Evolutionary conservation across 2,329 filamentous ascomycete species (phyloP).

Genomic region (Chaetomiaceae sp.): DNA sequence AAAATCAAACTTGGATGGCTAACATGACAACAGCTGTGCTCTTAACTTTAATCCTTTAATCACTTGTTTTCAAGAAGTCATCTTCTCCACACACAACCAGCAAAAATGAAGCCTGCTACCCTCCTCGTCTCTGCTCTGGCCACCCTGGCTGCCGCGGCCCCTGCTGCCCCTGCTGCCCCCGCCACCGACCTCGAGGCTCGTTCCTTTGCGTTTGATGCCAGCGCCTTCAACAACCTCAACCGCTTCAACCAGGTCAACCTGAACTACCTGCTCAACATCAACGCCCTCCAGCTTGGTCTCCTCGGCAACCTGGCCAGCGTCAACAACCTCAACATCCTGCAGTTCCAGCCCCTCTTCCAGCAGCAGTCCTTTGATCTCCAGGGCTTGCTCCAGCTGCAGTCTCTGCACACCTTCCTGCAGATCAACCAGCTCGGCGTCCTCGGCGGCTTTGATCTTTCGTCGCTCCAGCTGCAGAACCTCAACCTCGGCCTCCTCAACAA

Average conservation of each 20-base stretch:
- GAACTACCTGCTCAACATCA: slow-evolving; percentile 44
- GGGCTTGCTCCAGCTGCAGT: slow-evolving; percentile 37
- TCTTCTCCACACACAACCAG: slow-evolving; percentile 24
- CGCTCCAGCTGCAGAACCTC: slow-evolving; percentile 26
- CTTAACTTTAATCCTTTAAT: slow-evolving; percentile 35
- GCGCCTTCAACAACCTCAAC: slow-evolving; percentile 40
- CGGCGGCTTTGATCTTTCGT: slow-evolving; percentile 28
- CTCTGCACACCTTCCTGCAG: slow-evolving; percentile 37
- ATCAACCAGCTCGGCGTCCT: slow-evolving; percentile 30
- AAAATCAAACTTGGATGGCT: not conserved
- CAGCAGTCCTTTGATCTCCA: slow-evolving; percentile 38
- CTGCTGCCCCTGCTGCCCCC: slow-evolving; percentile 33
- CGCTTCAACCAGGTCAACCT: slow-evolving; percentile 36
- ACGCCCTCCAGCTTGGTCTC: slow-evolving; percentile 41
- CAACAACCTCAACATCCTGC: slow-evolving; percentile 43
- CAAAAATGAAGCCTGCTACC: slow-evolving; percentile 46
- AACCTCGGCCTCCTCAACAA: slow-evolving; percentile 29
- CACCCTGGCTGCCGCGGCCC: slow-evolving; percentile 41
- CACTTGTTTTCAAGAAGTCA: slow-evolving; percentile 26
- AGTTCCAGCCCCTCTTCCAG: slow-evolving; percentile 40
- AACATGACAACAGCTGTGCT: slow-evolving; percentile 38
- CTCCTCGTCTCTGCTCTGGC: slow-evolving; percentile 43
- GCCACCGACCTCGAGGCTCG: slow-evolving; percentile 33
- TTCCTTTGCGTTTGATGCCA: slow-evolving; percentile 36
- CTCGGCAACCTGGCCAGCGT: slow-evolving; percentile 38